Evolutionary conservation across 192 early-diverging fungal genomes (phyloP).

Genomic region (Thamnidium elegans): DNA sequence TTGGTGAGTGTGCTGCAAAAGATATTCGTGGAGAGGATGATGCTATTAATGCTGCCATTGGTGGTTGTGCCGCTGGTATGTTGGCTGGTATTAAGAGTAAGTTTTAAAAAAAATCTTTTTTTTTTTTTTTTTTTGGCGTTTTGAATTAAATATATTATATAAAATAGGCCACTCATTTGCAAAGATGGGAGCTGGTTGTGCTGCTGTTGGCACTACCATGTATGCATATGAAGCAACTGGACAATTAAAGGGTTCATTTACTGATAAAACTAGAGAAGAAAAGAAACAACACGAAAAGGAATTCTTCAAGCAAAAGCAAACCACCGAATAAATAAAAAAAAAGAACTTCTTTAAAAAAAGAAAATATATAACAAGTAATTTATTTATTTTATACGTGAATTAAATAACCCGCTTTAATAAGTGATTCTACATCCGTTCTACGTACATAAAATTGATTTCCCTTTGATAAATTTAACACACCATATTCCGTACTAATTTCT

Average conservation of each 20-base stretch:
- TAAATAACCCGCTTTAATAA: conserved; percentile 83
- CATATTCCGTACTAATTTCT: conserved; percentile 86
- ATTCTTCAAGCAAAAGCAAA: conserved; percentile 35
- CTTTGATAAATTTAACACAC: conserved; percentile 70
- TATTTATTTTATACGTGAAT: conserved; percentile 56
- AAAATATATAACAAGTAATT: not conserved
- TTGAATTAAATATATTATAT: not conserved
- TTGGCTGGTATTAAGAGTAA: conserved; percentile 59
- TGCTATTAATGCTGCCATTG: conserved; percentile 65
- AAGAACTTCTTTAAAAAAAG: not conserved
- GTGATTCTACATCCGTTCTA: conserved; percentile 84
- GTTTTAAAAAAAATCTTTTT: not conserved
- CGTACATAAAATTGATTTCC: conserved; percentile 85
- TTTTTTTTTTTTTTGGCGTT: not conserved
- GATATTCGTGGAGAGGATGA: conserved; percentile 67
- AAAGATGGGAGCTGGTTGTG: conserved; percentile 59
- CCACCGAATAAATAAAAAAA: conserved; percentile 5
- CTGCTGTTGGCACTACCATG: conserved; percentile 64
- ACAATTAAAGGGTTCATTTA: conserved; percentile 49
- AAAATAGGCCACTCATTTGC: conserved; percentile 52
- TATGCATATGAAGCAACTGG: conserved; percentile 65
- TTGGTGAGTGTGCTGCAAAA: conserved; percentile 54
- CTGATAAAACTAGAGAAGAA: conserved; percentile 39
- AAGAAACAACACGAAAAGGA: conserved; percentile 42
- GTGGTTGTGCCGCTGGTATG: conserved; percentile 71